Base-by-base conservation (phyloP, 768 basidiomycete genomes). In the Auricularia cornea region DNA sequence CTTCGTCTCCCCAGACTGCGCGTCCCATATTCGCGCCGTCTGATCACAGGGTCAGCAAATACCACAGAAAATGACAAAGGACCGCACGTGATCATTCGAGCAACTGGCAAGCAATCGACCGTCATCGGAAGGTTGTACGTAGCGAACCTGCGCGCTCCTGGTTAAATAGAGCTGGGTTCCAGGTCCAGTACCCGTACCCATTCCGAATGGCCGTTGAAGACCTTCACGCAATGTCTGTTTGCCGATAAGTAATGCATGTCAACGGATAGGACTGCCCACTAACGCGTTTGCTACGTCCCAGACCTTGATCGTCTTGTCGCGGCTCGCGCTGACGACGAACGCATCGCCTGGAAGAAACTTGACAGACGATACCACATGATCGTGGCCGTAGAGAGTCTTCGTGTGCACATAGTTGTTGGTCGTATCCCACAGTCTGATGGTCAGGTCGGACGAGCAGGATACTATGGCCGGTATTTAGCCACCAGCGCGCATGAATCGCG, bases 371-470 rank as follows among this genome's bases (percentile, higher is more conserved):
- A 96, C 89, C 14, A 90, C 86, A 73, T 96, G 94, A 72, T 96
- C 94, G 70, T 96, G 94, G 8, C 93, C 94, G 62, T 88, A 85
- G 59, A 95, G 78, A 2, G 93, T 94, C 75, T 90, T 90, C 63
- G 81, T 81, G 72, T 92, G 94, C 78, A 91, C 92, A 82, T 91
- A 95, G 68, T 93, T 92, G 72, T 92, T 90, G 67, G 86, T 82
- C 18, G 88, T 84, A 73, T 94, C 91, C 94, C 94, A 96, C 64
- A 96, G 81, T 76, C 94, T 94, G 77, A 96, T 87, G 69, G 92
- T 91, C 59, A 95, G 79, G 76, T 96, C 94, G 60, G 88, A 88
- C 2, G 94, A 95, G 66, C 85, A 86, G 1, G 92, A 87, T 73
- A 79, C 84, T 82, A 67, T 66, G 70, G 33, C 30, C 29, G 20